These are phyloP conservation scores for Stygiomarasmius scandens DNA, from an alignment of 1,284 basidiomycete species.

Conservation along the genomic window DNA sequence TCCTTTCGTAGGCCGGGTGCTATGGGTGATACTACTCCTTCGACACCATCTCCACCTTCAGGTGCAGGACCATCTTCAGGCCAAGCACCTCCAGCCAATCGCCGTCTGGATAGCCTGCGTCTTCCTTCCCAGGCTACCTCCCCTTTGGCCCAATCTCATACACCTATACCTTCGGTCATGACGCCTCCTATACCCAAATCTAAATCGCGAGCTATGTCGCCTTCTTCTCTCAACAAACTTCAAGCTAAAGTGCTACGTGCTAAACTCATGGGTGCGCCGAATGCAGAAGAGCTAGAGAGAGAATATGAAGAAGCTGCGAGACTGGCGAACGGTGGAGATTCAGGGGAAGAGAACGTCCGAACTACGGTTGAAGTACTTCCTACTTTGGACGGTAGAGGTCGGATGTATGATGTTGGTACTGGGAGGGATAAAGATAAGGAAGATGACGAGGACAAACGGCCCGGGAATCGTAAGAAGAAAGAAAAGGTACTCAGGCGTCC, in stretches of 20 bases:
- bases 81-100: slow-evolving; percentile 42
- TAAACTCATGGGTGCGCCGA: slow-evolving; percentile 77
- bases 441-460: slow-evolving; percentile 49
- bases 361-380: slow-evolving; percentile 83
- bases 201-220: slow-evolving; percentile 56
- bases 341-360: slow-evolving; percentile 47
- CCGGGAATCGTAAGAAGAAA: slow-evolving; percentile 78
- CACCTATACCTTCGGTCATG: slow-evolving; percentile 88
- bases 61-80: slow-evolving; percentile 43
- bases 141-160: slow-evolving; percentile 60
- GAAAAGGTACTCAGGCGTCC: slow-evolving; percentile 59
- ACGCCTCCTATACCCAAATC: slow-evolving; percentile 61
- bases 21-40: slow-evolving; percentile 53
- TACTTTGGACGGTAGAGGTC: slow-evolving; percentile 85
- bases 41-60: slow-evolving; percentile 56
- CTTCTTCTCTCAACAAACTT: slow-evolving; percentile 86
- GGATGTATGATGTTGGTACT: slow-evolving; percentile 89
- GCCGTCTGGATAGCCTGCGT: slow-evolving; percentile 57
- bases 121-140: slow-evolving; percentile 53
- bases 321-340: slow-evolving; percentile 46
- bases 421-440: slow-evolving; percentile 66
- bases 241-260: slow-evolving; percentile 94
- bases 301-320: slow-evolving; percentile 78
- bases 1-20: slow-evolving; percentile 81
- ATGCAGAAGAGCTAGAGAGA: slow-evolving; percentile 75